These are phyloP conservation scores for Collybia sp. DNA, from an alignment of 768 basidiomycete genomes.

Conservation along the genomic window DNA sequence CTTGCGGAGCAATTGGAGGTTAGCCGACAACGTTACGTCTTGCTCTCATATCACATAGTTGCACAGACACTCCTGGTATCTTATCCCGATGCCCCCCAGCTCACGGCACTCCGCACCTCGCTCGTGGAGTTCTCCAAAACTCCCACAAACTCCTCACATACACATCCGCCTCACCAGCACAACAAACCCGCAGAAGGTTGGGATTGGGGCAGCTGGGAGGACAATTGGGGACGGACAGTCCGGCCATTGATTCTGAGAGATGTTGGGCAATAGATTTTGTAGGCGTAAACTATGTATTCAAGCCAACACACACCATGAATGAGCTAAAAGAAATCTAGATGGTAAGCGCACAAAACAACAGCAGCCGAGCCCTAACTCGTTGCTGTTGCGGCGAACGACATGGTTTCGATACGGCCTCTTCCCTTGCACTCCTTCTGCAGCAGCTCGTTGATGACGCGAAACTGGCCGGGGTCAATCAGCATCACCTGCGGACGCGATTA, in stretches of 20 bases:
- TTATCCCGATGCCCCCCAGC: constrained; percentile 53
- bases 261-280: constrained; percentile 1
- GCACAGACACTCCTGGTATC: constrained; percentile 49
- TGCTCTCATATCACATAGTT: not conserved
- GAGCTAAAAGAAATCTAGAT: not conserved
- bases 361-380: constrained; percentile 7
- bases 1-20: constrained; percentile 74
- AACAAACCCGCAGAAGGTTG: constrained; percentile 23
- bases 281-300: too few relatives aligned
- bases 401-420: constrained; percentile 79
- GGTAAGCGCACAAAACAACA: too few relatives aligned
- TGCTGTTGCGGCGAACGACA: constrained; percentile 66
- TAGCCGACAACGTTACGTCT: constrained; percentile 11
- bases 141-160: constrained; percentile 14
- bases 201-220: constrained; percentile 77
- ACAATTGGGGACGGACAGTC: constrained; percentile 77
- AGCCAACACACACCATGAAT: not conserved
- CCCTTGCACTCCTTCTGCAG: constrained; percentile 91
- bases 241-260: constrained; percentile 46
- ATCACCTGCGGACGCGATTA: constrained; percentile 51
- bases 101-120: constrained; percentile 48
- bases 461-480: constrained; percentile 90
- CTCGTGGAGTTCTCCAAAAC: constrained; percentile 29
- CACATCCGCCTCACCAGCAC: constrained; percentile 14
- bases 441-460: constrained; percentile 85